Percentiles rank a stretch among this genome's conserved stretches.
These are phyloP conservation scores for Desmodesmus armatus DNA, from an alignment of 139 green algal species.

Conservation along the genomic window DNA sequence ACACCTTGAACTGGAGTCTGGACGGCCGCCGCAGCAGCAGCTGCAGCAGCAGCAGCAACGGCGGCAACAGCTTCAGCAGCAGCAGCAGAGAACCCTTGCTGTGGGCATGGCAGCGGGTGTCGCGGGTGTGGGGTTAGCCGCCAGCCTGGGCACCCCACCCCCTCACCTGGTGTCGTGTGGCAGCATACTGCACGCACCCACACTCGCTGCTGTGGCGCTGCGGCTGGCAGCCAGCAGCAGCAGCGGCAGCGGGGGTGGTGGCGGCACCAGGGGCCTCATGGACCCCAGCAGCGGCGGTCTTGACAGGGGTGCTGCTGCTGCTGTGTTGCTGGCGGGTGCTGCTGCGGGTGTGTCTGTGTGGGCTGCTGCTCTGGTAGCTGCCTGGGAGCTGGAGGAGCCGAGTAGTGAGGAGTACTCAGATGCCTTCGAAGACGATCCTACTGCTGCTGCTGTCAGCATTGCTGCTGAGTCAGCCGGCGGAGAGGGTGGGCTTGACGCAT, in stretches of 20 bases:
- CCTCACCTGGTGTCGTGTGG: conserved; percentile 32
- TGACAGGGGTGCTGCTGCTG: not conserved
- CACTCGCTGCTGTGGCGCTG: conserved; percentile 7
- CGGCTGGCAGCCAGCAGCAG: conserved; percentile 26
- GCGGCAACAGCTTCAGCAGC: too few species aligned
- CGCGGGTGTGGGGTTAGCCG: conserved; percentile 6
- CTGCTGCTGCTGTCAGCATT: too few species aligned
- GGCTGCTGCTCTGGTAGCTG: conserved; percentile 11
- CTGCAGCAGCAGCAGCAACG: too few species aligned
- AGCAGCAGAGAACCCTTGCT: too few species aligned
- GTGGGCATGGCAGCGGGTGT: too few species aligned
- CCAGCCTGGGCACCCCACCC: not conserved
- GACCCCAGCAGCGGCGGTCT: conserved; percentile 3
- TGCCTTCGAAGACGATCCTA: too few species aligned
- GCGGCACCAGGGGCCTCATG: too few species aligned
- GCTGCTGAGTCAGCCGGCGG: not conserved
- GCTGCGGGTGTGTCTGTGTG: not conserved
- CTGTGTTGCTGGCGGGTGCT: not conserved
- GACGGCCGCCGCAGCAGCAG: too few species aligned
- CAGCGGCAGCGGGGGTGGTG: not conserved
- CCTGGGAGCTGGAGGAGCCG: conserved; percentile 7
- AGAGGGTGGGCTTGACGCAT: too few species aligned
- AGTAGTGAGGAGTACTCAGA: too few species aligned
- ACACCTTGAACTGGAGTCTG: too few species aligned
- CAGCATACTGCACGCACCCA: conserved; percentile 28